Percentiles rank a stretch among this genome's conserved stretches.
phyloP scores from a whole-genome alignment of 768 basidiomycete genomes.

The Cyathus striatus region DNA sequence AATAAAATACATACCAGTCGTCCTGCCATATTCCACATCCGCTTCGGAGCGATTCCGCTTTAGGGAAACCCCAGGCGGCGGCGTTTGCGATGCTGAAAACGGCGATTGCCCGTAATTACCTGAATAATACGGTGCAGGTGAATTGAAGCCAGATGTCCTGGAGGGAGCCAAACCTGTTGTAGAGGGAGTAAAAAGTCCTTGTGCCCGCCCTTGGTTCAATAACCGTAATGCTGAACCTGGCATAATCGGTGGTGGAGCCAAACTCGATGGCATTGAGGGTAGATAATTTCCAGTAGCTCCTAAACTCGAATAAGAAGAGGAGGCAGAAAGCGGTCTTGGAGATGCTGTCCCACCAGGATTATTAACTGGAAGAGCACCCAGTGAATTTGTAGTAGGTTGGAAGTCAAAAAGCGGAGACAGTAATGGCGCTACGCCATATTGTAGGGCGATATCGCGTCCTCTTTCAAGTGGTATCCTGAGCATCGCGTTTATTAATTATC shows the following conservation, averaged over 20 bases:
- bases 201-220: slow-evolving; percentile 80
- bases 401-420: slow-evolving; percentile 92
- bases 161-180: slow-evolving; percentile 49
- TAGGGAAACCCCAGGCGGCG: slow-evolving; percentile 42
- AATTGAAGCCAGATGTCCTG: slow-evolving; percentile 41
- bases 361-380: slow-evolving; percentile 61
- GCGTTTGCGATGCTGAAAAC: slow-evolving; percentile 42
- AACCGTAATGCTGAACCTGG: slow-evolving; percentile 82
- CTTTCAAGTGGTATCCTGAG: slow-evolving; percentile 96
- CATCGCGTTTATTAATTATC: too few species aligned
- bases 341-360: slow-evolving; percentile 45
- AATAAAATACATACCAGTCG: slow-evolving; percentile 10
- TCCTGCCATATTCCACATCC: slow-evolving; percentile 41
- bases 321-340: slow-evolving; percentile 61
- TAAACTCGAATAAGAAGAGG: slow-evolving; percentile 60
- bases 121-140: slow-evolving; percentile 45
- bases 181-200: slow-evolving; percentile 82
- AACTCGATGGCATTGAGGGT: slow-evolving; percentile 40
- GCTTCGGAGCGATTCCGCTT: slow-evolving; percentile 66
- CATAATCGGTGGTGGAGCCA: slow-evolving; percentile 83
- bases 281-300: slow-evolving; percentile 41
- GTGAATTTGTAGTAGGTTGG: slow-evolving; percentile 67
- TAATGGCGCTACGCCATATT: slow-evolving; percentile 87
- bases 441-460: slow-evolving; percentile 87
- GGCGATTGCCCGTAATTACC: slow-evolving; percentile 46